Percentiles rank a stretch among this genome's conserved stretches.
These are phyloP conservation scores for Xylariaceae sp. DNA, from an alignment of 2,329 filamentous ascomycete genomes.

Conservation along the genomic window DNA sequence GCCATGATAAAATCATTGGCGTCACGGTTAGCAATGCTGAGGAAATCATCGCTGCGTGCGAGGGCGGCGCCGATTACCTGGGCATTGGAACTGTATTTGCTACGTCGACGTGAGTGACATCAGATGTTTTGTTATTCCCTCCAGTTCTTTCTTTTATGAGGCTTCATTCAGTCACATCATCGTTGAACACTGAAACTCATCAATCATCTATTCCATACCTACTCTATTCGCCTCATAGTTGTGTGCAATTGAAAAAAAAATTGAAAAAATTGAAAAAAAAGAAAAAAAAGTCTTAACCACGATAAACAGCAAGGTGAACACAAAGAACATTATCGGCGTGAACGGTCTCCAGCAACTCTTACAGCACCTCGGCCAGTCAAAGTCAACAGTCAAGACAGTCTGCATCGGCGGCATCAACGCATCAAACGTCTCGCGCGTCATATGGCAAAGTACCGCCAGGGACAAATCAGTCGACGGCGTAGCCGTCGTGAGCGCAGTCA, in stretches of 20 bases:
- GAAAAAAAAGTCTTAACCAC: not conserved
- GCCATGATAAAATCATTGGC: slow-evolving; percentile 74
- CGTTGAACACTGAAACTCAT: not conserved
- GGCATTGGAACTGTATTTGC: slow-evolving; percentile 87
- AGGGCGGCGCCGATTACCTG: slow-evolving; percentile 79
- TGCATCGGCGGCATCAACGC: slow-evolving; percentile 86
- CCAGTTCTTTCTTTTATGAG: not conserved
- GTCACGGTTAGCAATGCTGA: slow-evolving; percentile 72
- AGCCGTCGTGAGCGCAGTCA: slow-evolving; percentile 84
- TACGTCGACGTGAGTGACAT: slow-evolving; percentile 61
- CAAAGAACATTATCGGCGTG: slow-evolving; percentile 73
- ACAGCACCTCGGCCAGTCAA: slow-evolving; percentile 47
- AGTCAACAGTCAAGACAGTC: slow-evolving; percentile 54
- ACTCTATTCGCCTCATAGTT: too few species aligned
- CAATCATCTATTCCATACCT: not conserved
- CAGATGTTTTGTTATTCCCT: not conserved
- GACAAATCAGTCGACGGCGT: slow-evolving; percentile 68
- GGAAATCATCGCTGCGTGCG: slow-evolving; percentile 67
- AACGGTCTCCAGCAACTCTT: slow-evolving; percentile 65
- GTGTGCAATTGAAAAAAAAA: not conserved
- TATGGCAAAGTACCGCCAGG: slow-evolving; percentile 58
- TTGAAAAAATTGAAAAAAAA: not conserved
- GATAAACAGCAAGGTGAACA: slow-evolving; percentile 67
- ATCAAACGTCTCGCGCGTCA: slow-evolving; percentile 65
- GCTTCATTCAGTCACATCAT: not conserved